phyloP scores from a whole-genome alignment of 2,329 filamentous ascomycete species.

The Teratosphaeriaceae sp. region DNA sequence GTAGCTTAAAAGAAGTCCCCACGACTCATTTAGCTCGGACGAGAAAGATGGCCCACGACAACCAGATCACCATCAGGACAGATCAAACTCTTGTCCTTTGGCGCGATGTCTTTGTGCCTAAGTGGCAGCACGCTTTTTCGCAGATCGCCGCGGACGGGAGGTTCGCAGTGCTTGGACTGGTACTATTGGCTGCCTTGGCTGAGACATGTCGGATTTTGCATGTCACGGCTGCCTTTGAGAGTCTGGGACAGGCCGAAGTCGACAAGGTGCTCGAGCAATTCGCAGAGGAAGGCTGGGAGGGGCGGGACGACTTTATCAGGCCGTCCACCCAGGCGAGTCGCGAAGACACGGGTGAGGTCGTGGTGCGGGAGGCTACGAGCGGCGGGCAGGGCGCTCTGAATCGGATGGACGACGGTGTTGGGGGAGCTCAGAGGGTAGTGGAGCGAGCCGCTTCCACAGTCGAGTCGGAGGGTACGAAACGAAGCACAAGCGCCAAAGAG shows the following conservation, averaged over 20 bases:
- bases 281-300: constrained; percentile 33
- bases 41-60: constrained; percentile 21
- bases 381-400: not conserved
- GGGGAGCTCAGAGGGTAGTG: not conserved
- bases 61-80: constrained; percentile 13
- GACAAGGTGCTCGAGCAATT: constrained; percentile 37
- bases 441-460: not conserved
- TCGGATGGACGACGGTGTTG: not conserved
- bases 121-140: constrained; percentile 33
- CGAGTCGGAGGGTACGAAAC: not conserved
- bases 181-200: constrained; percentile 37
- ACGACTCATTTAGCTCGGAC: constrained; percentile 23
- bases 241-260: constrained; percentile 36
- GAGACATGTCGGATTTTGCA: constrained; percentile 35
- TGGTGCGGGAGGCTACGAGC: constrained; percentile 23
- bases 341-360: constrained; percentile 30
- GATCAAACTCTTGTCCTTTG: constrained; percentile 31
- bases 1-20: constrained; percentile 17
- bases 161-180: constrained; percentile 40
- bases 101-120: constrained; percentile 30
- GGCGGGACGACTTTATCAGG: constrained; percentile 23
- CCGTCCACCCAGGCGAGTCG: not conserved
- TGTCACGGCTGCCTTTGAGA: constrained; percentile 36
- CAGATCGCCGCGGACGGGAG: constrained; percentile 40
- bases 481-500: not conserved